A percentile compares a stretch with the other conserved stretches of the same genome.
Conservation (phyloP, 306 rosid species). For the Adenanthera pavonina region DNA sequence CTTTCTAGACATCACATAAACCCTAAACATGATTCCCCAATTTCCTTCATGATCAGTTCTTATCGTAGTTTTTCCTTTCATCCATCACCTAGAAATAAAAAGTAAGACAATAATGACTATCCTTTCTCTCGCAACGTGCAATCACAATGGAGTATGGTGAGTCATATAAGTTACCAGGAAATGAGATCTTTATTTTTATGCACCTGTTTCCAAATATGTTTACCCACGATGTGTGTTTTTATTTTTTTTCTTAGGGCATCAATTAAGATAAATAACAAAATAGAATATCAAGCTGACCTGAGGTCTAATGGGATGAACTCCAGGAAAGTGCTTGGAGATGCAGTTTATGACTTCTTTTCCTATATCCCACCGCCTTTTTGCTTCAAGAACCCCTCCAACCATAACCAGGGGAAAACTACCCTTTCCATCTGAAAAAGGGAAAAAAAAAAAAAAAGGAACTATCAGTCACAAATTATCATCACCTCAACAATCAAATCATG, state of each 20-base stretch:
- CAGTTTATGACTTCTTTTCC: slow-evolving; percentile 78
- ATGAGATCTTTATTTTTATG: background rate
- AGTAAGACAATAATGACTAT: background rate
- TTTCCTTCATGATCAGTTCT: background rate
- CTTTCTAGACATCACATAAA: background rate
- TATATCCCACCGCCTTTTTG: slow-evolving; percentile 86
- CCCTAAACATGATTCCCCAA: background rate
- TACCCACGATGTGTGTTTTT: background rate
- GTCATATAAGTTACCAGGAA: background rate
- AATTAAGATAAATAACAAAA: slow-evolving; percentile 13
- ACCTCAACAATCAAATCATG: background rate
- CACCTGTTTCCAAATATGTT: background rate
- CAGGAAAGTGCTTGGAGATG: slow-evolving; percentile 67
- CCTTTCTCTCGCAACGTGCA: background rate
- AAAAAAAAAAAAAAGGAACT: background rate
- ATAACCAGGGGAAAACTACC: slow-evolving; percentile 77
- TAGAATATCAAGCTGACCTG: slow-evolving; percentile 54
- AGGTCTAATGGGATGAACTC: slow-evolving; percentile 73
- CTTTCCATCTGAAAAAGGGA: slow-evolving; percentile 67
- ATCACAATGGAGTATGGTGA: background rate
- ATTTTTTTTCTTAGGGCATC: background rate
- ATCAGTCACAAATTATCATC: slow-evolving; percentile 5
- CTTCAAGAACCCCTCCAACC: slow-evolving; percentile 99
- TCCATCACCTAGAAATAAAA: background rate
- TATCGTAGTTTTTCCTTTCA: background rate